Conservation (phyloP, 2,329 filamentous ascomycete genomes). For the Epichloe typhina region DNA sequence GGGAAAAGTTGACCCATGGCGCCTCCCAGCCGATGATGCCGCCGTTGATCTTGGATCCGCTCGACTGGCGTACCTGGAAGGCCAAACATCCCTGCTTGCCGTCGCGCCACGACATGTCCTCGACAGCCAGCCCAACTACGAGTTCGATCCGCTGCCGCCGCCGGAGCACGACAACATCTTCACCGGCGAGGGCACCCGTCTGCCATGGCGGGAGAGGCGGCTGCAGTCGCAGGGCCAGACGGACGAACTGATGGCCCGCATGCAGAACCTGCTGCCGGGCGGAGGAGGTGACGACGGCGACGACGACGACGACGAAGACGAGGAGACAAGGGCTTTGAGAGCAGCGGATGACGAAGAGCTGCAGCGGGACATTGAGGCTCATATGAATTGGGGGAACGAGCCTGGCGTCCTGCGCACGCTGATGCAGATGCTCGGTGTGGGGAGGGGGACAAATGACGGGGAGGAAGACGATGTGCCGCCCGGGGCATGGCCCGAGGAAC, state of each 20-base stretch:
- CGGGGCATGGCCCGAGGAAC: conserved; percentile 19
- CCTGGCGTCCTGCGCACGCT: conserved; percentile 16
- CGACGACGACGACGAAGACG: conserved; percentile 14
- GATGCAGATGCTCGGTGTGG: conserved; percentile 14
- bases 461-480: conserved; percentile 12
- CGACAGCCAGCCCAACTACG: conserved; percentile 50
- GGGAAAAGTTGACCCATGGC: conserved; percentile 25
- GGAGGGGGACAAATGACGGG: not conserved
- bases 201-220: conserved; percentile 27
- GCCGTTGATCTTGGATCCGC: conserved; percentile 40
- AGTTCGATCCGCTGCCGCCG: conserved; percentile 75
- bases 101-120: conserved; percentile 55
- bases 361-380: conserved; percentile 17
- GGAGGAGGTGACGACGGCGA: conserved; percentile 4
- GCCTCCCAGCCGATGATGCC: conserved; percentile 26
- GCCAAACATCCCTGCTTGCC: conserved; percentile 56
- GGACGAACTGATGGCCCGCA: conserved; percentile 13
- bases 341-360: conserved; percentile 20
- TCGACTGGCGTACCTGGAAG: conserved; percentile 66
- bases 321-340: conserved; percentile 13
- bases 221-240: not conserved
- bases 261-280: conserved; percentile 15
- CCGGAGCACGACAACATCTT: conserved; percentile 40
- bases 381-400: conserved; percentile 12
- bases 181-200: conserved; percentile 25